A percentile compares a stretch with the other conserved stretches of the same genome.
phyloP scores from a whole-genome alignment of 1,284 basidiomycete species.

The Hemileia vastatrix region DNA sequence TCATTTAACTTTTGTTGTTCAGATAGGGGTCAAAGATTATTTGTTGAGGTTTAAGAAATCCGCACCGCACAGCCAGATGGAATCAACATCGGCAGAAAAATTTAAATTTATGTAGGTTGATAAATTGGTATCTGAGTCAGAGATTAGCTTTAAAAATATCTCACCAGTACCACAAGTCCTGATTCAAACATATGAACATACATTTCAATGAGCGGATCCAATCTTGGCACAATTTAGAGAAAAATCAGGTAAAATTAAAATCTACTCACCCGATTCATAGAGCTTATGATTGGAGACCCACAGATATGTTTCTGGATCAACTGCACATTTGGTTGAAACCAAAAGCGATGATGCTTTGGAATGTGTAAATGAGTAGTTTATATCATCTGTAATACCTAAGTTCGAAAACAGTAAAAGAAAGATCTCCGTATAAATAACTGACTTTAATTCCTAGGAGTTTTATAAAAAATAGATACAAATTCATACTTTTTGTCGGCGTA shows the following conservation, averaged over 20 bases:
- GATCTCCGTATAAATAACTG: neutral
- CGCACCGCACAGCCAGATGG: neutral
- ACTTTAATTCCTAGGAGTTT: neutral
- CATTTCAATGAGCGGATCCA: too few species aligned
- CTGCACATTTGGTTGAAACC: conserved; percentile 13
- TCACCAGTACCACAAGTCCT: conserved; percentile 16
- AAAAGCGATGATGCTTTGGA: conserved; percentile 16
- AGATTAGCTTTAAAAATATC: neutral
- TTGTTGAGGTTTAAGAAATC: neutral
- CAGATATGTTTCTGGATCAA: conserved; percentile 14
- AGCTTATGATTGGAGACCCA: conserved; percentile 10
- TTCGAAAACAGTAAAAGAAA: neutral
- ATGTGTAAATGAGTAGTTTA: conserved; percentile 10
- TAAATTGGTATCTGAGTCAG: neutral
- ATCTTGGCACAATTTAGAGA: neutral
- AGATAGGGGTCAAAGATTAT: neutral
- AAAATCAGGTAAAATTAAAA: neutral
- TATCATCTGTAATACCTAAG: conserved; percentile 15
- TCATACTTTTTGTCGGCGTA: conserved; percentile 15
- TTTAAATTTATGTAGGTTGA: neutral
- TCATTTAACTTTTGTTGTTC: conserved; percentile 10
- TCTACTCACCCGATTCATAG: conserved; percentile 6
- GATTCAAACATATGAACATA: too few species aligned
- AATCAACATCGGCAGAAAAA: neutral
- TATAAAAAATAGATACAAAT: neutral